Evolutionary conservation across 495 filamentous ascomycete genomes (phyloP), one percentile per base, ranked within the genome.

Genomic region (Evansstolkia leycettana): DNA sequence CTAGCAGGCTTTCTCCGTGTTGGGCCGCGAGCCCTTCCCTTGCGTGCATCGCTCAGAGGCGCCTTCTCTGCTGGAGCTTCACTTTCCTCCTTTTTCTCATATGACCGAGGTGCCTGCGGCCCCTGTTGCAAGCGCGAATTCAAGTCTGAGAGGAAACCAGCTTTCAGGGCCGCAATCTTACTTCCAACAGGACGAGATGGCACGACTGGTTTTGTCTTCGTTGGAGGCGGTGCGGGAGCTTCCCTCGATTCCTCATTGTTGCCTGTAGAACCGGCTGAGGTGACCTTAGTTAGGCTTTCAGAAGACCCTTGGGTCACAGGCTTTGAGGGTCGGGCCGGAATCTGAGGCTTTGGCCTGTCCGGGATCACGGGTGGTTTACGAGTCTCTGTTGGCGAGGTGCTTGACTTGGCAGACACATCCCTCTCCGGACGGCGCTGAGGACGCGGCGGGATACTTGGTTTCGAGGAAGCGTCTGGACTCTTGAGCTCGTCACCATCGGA

Each of bases 101-200:
- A 60, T n/a, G 60, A 58, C 62, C 84, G 82, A 36, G 76, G 76
- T 15, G 76, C 74, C 42, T 80, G 77, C 9, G 85, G 88, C 10
- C 92, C 90, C 5, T 87, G 55, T 53, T 82, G 77, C 26, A 98
- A 64, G 11, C 85, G 76, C 11, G 80, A 82, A 52, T 96, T 90
- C 26, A 98, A 59, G 50, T 96, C 88, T 18, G 72, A 80, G 63
- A 96, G 72, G 58, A 96, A 95, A 2, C 84, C 86, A 11, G 81
- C 80, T 57, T 90, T 84, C 34, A 96, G 51, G 15, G 87, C 83
- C 11, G 87, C 85, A 48, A 98, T 90, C 62, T 96, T 96, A 41
- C 50, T 59, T 2, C 83, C 85, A 28, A 67, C 65, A 0, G 86
- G 85, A 19, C 87, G 73, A 13, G 80, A 75, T n/a, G 90, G 89